Percentiles rank a stretch among this genome's conserved stretches.
These are phyloP conservation scores for Penicillium riverlandense DNA, from an alignment of 495 filamentous ascomycete genomes.

Conservation along the genomic window DNA sequence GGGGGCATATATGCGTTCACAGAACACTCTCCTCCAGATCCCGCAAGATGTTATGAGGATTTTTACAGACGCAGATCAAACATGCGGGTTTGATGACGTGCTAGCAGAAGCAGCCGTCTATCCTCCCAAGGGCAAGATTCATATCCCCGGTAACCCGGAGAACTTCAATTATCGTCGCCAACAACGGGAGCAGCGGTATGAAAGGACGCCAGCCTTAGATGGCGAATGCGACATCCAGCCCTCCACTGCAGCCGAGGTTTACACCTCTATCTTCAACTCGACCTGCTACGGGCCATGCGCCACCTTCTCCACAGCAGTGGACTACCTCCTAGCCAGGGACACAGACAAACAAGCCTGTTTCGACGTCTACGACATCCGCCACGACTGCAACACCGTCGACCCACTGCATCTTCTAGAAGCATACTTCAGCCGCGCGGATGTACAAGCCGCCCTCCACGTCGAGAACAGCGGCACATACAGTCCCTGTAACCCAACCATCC, in stretches of 20 bases:
- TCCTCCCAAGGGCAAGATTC: slow-evolving; percentile 23
- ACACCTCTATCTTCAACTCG: slow-evolving; percentile 24
- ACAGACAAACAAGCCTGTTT: slow-evolving; percentile 12
- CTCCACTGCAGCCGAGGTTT: slow-evolving; percentile 16
- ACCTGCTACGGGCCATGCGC: slow-evolving; percentile 34
- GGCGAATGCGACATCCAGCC: slow-evolving; percentile 18
- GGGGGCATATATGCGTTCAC: slow-evolving; percentile 18
- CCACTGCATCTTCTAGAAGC: slow-evolving; percentile 12
- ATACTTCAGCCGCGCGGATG: slow-evolving; percentile 30
- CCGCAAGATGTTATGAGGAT: slow-evolving; percentile 18
- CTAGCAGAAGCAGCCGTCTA: slow-evolving; percentile 20
- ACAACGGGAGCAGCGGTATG: slow-evolving; percentile 1
- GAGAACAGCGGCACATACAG: slow-evolving; percentile 12
- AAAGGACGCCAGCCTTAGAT: slow-evolving; percentile 5
- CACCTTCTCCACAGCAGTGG: slow-evolving; percentile 27
- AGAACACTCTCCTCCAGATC: slow-evolving; percentile 13
- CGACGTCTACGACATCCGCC: slow-evolving; percentile 30
- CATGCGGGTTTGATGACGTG: slow-evolving; percentile 27
- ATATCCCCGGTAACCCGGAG: slow-evolving; percentile 31
- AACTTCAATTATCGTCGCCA: slow-evolving; percentile 21
- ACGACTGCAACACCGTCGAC: slow-evolving; percentile 23
- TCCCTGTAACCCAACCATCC: slow-evolving; percentile 25
- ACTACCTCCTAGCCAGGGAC: slow-evolving; percentile 14
- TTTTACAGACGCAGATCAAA: slow-evolving; percentile 21
- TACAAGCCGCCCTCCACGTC: slow-evolving; percentile 29